Evolutionary conservation across 2,329 filamentous ascomycete species (phyloP).

Genomic region (Salinomyces thailandicus): DNA sequence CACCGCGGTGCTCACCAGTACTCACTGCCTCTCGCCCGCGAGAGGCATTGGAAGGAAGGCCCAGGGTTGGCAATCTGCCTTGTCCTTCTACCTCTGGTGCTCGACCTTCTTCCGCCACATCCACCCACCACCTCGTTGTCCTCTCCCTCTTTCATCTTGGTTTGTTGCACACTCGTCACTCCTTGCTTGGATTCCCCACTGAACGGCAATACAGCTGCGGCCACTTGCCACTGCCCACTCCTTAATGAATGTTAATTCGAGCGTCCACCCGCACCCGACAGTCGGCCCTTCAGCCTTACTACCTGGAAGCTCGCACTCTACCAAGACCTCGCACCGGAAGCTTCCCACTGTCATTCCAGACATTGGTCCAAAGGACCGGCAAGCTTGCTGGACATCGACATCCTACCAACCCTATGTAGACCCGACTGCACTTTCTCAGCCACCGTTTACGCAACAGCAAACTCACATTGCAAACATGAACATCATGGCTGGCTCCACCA

Average conservation of each 20-base stretch:
- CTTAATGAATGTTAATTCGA: conserved; percentile 12
- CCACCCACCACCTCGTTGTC: conserved; percentile 1
- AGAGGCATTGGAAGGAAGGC: not conserved
- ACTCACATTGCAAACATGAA: not conserved
- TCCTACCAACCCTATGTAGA: no score
- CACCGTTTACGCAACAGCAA: not conserved
- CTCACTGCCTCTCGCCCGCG: no score
- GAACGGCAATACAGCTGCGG: conserved; percentile 3
- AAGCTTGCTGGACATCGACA: no score
- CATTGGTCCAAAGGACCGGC: not conserved
- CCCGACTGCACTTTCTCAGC: no score
- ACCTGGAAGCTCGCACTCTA: not conserved
- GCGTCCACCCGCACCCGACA: conserved; percentile 5
- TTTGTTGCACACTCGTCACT: conserved; percentile 15
- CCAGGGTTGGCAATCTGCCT: not conserved
- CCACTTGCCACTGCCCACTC: conserved; percentile 14
- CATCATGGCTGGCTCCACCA: not conserved
- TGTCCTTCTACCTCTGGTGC: not conserved
- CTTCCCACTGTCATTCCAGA: no score
- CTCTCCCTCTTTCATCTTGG: conserved; percentile 9
- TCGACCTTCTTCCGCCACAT: not conserved
- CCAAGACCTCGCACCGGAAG: not conserved
- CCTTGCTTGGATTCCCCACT: conserved; percentile 8
- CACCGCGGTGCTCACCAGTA: not conserved
- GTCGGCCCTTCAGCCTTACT: conserved; percentile 12